Base-by-base conservation (phyloP, 1,139 yeast genomes). In the Saccharomycopsis crataegensis region DNA sequence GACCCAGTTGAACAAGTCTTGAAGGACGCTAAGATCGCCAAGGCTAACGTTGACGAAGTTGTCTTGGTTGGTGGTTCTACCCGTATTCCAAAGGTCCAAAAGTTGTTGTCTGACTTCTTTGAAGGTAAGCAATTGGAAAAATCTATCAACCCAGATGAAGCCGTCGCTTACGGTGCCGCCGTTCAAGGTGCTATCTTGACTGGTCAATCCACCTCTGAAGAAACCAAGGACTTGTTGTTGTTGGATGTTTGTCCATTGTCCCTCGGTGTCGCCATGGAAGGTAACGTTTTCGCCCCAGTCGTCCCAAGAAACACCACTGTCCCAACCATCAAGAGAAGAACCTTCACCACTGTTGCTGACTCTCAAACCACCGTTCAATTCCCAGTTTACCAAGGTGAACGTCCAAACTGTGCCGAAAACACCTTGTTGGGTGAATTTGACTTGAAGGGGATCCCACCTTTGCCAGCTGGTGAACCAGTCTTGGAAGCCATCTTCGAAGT, bases 361-460 rank as follows among this genome's bases (percentile, higher is more conserved):
- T 93, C 89, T 85, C 99, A 93, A 81, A 91, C 98, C 74, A 89
- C 96, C 67, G 99, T 93, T 67, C 96, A 89, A 76, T 91, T 93
- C 96, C 99, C 97, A 77, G 98, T 93, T 62, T 93, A 91, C 91
- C 98, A 93, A 80, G 99, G 99, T 86, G 99, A 93, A 82, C 96
- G 99, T 83, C 96, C 90, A 72, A 93, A 91, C 96, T 91, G 98
- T 83, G 74, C 89, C 67, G 98, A 93, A 80, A 93, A 93, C 95
- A 90, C 97, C 72, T 85, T 91, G 73, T 87, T 93, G 75, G 99
- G 99, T 83, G 97, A 93, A 81, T 93, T 93, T 77, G 98, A 93
- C 85, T 87, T 93, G 75, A 89, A 88, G 82, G 93, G 93, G 78
- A 89, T 93, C 69, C 99, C 99, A 74, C 98, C 98, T 75, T 83